Evolutionary conservation across 768 basidiomycete genomes (phyloP).

Genomic region (Leccinum obscurum): DNA sequence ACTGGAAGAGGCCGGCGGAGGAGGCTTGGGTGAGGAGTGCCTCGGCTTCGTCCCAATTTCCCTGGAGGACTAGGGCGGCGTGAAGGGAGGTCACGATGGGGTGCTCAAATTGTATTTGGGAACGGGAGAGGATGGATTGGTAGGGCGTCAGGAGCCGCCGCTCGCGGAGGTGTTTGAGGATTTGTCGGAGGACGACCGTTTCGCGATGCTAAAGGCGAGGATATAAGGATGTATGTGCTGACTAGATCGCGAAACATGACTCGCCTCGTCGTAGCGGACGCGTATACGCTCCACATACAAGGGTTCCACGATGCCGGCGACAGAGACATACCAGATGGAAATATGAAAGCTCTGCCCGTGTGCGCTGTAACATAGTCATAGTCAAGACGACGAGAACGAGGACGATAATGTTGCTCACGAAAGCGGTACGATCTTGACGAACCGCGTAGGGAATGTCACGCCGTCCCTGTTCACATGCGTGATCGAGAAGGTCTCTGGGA

Average conservation of each 20-base stretch:
- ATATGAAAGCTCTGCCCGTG: constrained; percentile 74
- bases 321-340: constrained; percentile 73
- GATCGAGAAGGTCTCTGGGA: constrained; percentile 64
- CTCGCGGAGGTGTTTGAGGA: constrained; percentile 61
- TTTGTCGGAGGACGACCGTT: constrained; percentile 58
- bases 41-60: constrained; percentile 63
- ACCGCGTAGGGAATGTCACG: constrained; percentile 62
- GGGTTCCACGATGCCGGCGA: constrained; percentile 60
- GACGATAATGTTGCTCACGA: constrained; percentile 48
- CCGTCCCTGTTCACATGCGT: constrained; percentile 55
- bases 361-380: constrained; percentile 42
- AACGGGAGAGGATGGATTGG: constrained; percentile 23
- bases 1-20: constrained; percentile 58
- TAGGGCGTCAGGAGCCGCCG: constrained; percentile 70
- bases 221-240: not conserved
- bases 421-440: constrained; percentile 72
- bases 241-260: constrained; percentile 13
- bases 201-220: constrained; percentile 56
- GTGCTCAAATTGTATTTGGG: constrained; percentile 49
- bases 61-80: constrained; percentile 61
- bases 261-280: constrained; percentile 61
- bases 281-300: constrained; percentile 56
- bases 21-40: constrained; percentile 49
- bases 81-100: constrained; percentile 69
- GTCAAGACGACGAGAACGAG: not conserved